A percentile compares a stretch with the other conserved stretches of the same genome.
These are phyloP conservation scores for Xanthoceras sorbifolium DNA, from an alignment of 345 rosid species.

Conservation along the genomic window DNA sequence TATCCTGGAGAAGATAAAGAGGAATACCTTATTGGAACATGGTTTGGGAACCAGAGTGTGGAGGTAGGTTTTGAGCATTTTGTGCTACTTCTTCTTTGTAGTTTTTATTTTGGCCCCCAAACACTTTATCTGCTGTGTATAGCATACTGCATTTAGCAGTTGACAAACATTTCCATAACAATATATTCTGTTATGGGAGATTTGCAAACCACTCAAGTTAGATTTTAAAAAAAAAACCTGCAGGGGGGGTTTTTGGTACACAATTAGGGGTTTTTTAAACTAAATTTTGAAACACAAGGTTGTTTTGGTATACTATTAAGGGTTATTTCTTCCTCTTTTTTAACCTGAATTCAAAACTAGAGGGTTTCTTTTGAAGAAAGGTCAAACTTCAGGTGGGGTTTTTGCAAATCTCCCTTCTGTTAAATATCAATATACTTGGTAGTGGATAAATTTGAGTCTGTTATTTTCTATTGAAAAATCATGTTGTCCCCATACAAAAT, in stretches of 20 bases:
- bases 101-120: not conserved
- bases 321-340: too few species aligned
- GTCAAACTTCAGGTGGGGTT: too few species aligned
- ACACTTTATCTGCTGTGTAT: not conserved
- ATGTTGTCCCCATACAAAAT: not conserved
- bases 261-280: too few species aligned
- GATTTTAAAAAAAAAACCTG: too few species aligned
- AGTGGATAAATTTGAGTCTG: not conserved
- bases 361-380: too few species aligned
- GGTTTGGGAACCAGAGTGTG: conserved; percentile 93
- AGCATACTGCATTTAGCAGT: not conserved
- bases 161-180: not conserved
- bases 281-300: too few species aligned
- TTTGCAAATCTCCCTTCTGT: too few species aligned
- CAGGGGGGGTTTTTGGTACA: too few species aligned
- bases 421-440: not conserved
- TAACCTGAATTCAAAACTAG: too few species aligned
- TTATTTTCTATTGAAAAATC: not conserved
- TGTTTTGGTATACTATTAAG: too few species aligned
- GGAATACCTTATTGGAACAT: conserved; percentile 86
- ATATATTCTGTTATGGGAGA: too few species aligned
- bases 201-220: too few species aligned
- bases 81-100: not conserved
- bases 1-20: conserved; percentile 95
- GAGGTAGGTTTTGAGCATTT: conserved; percentile 53